Evolutionary conservation across 495 filamentous ascomycete genomes (phyloP).

Genomic region (Friedmanniomyces simplex): DNA sequence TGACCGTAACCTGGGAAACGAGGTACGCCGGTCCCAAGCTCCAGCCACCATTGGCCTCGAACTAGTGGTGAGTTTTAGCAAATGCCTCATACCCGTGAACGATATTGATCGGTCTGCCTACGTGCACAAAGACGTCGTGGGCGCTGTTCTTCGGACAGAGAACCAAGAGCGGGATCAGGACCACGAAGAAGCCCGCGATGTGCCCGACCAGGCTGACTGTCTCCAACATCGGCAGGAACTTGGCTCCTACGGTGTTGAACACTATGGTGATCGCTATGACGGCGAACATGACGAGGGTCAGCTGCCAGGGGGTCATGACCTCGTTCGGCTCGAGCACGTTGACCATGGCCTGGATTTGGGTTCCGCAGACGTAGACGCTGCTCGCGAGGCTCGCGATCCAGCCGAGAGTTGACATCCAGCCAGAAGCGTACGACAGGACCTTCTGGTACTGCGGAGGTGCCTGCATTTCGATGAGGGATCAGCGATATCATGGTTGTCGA

Average conservation of each 20-base stretch:
- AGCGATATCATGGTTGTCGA: no score
- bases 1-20: conserved; percentile 32
- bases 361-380: conserved; percentile 33
- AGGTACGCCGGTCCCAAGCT: conserved; percentile 30
- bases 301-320: conserved; percentile 29
- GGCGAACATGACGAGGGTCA: conserved; percentile 33
- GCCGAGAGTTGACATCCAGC: conserved; percentile 41
- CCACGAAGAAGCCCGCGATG: conserved; percentile 33
- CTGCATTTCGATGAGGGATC: no score
- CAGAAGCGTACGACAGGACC: conserved; percentile 37
- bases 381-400: conserved; percentile 30
- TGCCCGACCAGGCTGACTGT: conserved; percentile 35
- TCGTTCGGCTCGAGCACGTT: conserved; percentile 24
- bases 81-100: neutral
- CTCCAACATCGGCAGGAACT: conserved; percentile 33
- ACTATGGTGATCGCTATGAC: conserved; percentile 27
- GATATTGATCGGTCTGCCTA: neutral
- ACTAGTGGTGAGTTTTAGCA: neutral
- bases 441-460: conserved; percentile 36
- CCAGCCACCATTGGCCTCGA: conserved; percentile 32
- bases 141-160: conserved; percentile 28
- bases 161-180: conserved; percentile 29
- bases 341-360: conserved; percentile 31
- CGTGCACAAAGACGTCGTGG: conserved; percentile 27
- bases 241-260: conserved; percentile 37